phyloP scores from a whole-genome alignment of 805 yeast genomes.

The Phaffomyces opuntiae region DNA sequence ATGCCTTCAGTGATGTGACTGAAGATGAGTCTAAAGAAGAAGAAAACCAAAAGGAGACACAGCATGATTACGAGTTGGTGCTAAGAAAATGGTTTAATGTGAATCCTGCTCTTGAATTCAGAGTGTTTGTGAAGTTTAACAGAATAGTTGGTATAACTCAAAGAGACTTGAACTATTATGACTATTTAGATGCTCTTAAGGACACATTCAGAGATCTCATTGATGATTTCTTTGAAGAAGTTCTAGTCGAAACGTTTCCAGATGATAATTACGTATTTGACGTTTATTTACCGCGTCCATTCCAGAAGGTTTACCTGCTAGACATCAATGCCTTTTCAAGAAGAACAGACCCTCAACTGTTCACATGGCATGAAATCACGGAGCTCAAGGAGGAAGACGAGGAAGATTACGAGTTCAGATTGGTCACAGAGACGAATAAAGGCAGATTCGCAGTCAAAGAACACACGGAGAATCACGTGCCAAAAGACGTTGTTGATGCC shows the following conservation, averaged over 20 bases:
- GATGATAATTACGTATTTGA: constrained; percentile 64
- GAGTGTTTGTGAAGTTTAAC: constrained; percentile 69
- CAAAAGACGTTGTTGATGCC: constrained; percentile 85
- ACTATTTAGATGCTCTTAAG: constrained; percentile 50
- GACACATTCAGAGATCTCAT: constrained; percentile 42
- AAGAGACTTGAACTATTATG: constrained; percentile 79
- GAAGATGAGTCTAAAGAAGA: constrained; percentile 12
- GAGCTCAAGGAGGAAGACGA: constrained; percentile 21
- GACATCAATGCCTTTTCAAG: constrained; percentile 85
- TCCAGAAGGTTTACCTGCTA: constrained; percentile 54
- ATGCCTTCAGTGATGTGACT: constrained; percentile 51
- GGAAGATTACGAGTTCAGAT: constrained; percentile 45
- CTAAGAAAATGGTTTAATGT: constrained; percentile 76
- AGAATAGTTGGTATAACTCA: constrained; percentile 71
- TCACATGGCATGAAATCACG: constrained; percentile 76
- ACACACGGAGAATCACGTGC: constrained; percentile 87
- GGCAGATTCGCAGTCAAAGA: constrained; percentile 76
- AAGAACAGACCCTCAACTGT: constrained; percentile 71
- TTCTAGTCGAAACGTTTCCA: constrained; percentile 42
- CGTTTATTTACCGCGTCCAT: constrained; percentile 75
- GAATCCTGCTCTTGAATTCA: constrained; percentile 87
- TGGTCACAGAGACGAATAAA: constrained; percentile 62
- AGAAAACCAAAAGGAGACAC: constrained; percentile 12
- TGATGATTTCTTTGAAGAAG: constrained; percentile 46
- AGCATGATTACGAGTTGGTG: constrained; percentile 53